Evolutionary conservation across 345 rosid genomes (phyloP), one percentile per base, ranked within the genome.

Genomic region (Eucalyptus camaldulensis): DNA sequence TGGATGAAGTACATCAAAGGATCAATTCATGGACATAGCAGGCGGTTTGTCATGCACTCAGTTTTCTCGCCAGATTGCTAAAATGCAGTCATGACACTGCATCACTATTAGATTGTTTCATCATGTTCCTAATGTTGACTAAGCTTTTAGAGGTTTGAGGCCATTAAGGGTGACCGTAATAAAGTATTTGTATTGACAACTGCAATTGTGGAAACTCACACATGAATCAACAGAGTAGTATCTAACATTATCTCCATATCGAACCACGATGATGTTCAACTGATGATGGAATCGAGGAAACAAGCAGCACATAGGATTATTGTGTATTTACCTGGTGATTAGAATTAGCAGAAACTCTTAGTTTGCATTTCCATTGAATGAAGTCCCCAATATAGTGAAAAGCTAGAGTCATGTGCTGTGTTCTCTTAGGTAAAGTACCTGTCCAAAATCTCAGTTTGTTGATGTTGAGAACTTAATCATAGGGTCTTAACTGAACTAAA

Each of bases 1-100:
- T 97, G 31, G 96, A 97, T 89, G 99, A 97, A 93, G 96, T 96
- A 88, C 99, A 97, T 93, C 95, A 96, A 90, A 94, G 51, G 89
- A 93, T 96, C 91, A 94, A 93, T 91, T 90, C 94, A 81, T 96
- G 98, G 98, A 94, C 96, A 91, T 95, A 95, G 90, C 98, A 95
- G 99, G 99, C 95, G 5, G 8, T n/a, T 47, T 51, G 24, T 33
- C 24, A 17, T 69, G 24, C 44, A 69, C 43, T 69, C 6, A 17
- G 80, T 69, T 69, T 33, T 69, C 80, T 69, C 6, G 7, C 53
- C 33, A 44, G 6, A 83, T 33, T 45, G 86, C 50, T 83, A 44
- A 83, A 44, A 45, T 80, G 43, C 45, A 80, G 5, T 37, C 29
- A 33, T 80, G 85, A 80, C 49, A 5, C 43, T 80, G 47, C 24